Percentiles rank a stretch among this genome's conserved stretches.
Conservation (phyloP, 306 rosid species). For the Vachellia pachyceras region DNA sequence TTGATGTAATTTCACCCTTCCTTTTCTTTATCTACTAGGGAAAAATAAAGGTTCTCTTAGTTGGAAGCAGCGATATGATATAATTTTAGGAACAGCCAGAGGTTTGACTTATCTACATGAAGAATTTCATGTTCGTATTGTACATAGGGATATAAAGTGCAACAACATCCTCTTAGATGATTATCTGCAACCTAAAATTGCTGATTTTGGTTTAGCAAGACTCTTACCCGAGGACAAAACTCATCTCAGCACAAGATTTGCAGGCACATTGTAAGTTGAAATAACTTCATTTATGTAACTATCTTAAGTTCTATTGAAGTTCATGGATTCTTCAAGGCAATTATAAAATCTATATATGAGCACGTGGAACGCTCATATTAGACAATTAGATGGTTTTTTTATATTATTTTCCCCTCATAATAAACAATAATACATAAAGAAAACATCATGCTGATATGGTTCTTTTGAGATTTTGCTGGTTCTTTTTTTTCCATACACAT, state of each 20-base stretch:
- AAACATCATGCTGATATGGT: too few relatives aligned
- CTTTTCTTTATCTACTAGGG: neutral
- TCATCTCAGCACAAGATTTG: neutral
- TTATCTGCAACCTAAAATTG: neutral
- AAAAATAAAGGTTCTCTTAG: neutral
- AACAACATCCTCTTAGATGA: neutral
- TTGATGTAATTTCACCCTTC: neutral
- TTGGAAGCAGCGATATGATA: neutral
- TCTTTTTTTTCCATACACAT: neutral
- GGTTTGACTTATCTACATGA: neutral
- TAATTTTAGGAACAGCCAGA: neutral
- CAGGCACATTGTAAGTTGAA: neutral
- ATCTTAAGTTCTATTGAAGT: neutral
- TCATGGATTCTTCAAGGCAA: neutral
- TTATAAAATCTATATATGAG: neutral
- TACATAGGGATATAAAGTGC: neutral
- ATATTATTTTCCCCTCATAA: neutral
- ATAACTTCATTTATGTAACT: neutral
- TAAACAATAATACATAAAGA: neutral
- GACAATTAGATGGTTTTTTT: neutral
- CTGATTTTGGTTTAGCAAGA: neutral
- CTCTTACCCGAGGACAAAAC: neutral
- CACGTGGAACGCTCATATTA: neutral
- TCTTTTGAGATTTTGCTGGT: neutral
- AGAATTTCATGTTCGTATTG: neutral